Conservation (phyloP, 2,329 filamentous ascomycete genomes). For the Zasmidium cellare region DNA sequence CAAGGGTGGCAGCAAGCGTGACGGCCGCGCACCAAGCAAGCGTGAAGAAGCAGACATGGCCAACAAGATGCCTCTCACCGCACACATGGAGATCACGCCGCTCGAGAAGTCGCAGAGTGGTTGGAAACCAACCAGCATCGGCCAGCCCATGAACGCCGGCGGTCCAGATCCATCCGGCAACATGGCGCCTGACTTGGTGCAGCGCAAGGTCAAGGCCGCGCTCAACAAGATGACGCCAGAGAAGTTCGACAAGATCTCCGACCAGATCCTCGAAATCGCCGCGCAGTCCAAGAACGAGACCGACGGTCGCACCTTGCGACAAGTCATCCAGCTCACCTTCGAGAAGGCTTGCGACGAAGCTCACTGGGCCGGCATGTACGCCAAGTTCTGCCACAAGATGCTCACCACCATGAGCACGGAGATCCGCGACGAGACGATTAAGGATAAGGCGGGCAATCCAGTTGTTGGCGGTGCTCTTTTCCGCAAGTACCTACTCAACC, state of each 20-base stretch:
- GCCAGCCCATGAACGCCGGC: conserved; percentile 45
- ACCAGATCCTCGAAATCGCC: conserved; percentile 89
- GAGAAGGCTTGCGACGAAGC: conserved; percentile 98
- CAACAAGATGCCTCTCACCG: conserved; percentile 90
- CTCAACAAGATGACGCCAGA: conserved; percentile 99
- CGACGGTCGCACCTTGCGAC: conserved; percentile 89
- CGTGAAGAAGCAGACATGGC: conserved; percentile 67
- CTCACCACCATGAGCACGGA: conserved; percentile 91
- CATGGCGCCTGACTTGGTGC: conserved; percentile 88
- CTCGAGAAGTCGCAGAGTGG: conserved; percentile 71
- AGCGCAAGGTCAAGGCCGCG: conserved; percentile 97
- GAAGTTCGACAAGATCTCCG: conserved; percentile 94
- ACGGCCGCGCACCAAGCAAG: conserved; percentile 51
- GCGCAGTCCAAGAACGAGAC: conserved; percentile 93
- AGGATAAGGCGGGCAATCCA: conserved; percentile 82
- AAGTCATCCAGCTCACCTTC: conserved; percentile 98
- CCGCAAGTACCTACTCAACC: conserved; percentile 97
- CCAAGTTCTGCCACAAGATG: conserved; percentile 98
- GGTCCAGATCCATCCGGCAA: conserved; percentile 53
- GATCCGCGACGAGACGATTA: conserved; percentile 92
- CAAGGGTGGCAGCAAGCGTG: conserved; percentile 66
- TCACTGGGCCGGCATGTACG: conserved; percentile 98
- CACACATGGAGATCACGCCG: conserved; percentile 76
- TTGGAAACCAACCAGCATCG: conserved; percentile 83
- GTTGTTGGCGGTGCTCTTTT: conserved; percentile 92